These are phyloP conservation scores for Malassezia obtusa DNA, from an alignment of 1,284 basidiomycete genomes.

Conservation along the genomic window DNA sequence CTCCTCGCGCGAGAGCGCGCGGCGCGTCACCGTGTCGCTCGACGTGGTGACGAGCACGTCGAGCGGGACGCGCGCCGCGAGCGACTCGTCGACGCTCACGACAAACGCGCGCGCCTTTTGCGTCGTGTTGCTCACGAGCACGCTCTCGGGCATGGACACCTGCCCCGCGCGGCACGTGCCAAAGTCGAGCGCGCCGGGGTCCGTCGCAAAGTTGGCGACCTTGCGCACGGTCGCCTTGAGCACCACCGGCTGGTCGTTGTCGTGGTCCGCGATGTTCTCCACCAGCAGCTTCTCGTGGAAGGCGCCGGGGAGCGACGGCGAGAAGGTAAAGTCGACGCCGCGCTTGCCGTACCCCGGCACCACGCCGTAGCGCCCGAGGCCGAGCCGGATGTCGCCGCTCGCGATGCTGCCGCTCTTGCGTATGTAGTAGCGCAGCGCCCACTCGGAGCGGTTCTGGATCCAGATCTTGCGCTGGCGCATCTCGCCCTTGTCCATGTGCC, in stretches of 20 bases:
- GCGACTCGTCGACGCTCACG: slow-evolving; percentile 41
- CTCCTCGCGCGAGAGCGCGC: slow-evolving; percentile 50
- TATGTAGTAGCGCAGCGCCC: slow-evolving; percentile 51
- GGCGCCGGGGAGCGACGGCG: slow-evolving; percentile 49
- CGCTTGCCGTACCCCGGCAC: slow-evolving; percentile 53
- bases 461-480: slow-evolving; percentile 52
- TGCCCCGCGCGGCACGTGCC: slow-evolving; percentile 35
- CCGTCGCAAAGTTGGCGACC: slow-evolving; percentile 51
- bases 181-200: slow-evolving; percentile 48
- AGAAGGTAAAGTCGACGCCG: slow-evolving; percentile 51
- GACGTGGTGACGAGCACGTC: slow-evolving; percentile 25
- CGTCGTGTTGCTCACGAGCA: slow-evolving; percentile 51
- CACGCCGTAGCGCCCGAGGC: slow-evolving; percentile 52
- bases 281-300: slow-evolving; percentile 52
- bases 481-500: slow-evolving; percentile 53
- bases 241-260: slow-evolving; percentile 51
- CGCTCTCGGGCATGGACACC: slow-evolving; percentile 38
- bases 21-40: slow-evolving; percentile 43
- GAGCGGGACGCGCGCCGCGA: slow-evolving; percentile 1
- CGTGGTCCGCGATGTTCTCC: slow-evolving; percentile 52
- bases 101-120: slow-evolving; percentile 50
- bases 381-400: slow-evolving; percentile 52
- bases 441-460: slow-evolving; percentile 51
- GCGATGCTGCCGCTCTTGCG: slow-evolving; percentile 53
- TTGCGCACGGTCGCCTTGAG: slow-evolving; percentile 52